Base-by-base conservation (phyloP, 1,139 yeast species). In the Debaryomyces robertsiae region DNA sequence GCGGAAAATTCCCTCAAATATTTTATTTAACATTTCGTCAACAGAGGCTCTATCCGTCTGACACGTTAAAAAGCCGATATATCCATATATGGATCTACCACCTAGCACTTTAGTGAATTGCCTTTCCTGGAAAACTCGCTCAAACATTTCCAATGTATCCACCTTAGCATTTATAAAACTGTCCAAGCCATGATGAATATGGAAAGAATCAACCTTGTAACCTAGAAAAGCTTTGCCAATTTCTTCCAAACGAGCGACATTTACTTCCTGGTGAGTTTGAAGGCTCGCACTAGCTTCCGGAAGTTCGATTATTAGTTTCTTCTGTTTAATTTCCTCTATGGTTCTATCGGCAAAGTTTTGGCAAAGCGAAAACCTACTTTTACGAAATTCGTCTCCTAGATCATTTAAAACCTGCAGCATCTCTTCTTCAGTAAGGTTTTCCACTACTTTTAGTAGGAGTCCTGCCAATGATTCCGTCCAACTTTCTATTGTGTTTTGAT, bases 351-450 rank as follows among this genome's bases (percentile, higher is more conserved):
- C 32, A 13, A 33, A 22, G 6, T 10, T 25, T 17, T 36, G 42
- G 11, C 43, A 23, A 11, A 34, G 27, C 4, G 42, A 35, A 5
- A 40, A 33, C 3, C 36, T 32, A 4, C 36, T 23, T 9, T 35
- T 25, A 6, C 29, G 18, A 22, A 54, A 44, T n/a, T 25, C 36
- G n/a, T 32, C 27, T 9, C 32, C 32, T 10, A 54, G 45, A 1
- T 35, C 44, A 18, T 39, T 45, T 3, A 45, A n/a, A 4, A 49
- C 39, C 3, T 47, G 41, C 6, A 30, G 23, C 7, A 44, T 45
- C 24, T 58, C 61, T 9, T 41, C 44, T 24, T 40, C 36, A 13
- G 42, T 45, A 34, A 58, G 39, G 18, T 46, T 46, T 23, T 53
- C 52, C 15, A 58, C 42, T 4, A 56, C 40, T 11, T 44, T 43